A percentile compares a stretch with the other conserved stretches of the same genome.
These are phyloP conservation scores for Stentor coeruleus DNA, from an alignment of 73 alveolate species.

Conservation along the genomic window DNA sequence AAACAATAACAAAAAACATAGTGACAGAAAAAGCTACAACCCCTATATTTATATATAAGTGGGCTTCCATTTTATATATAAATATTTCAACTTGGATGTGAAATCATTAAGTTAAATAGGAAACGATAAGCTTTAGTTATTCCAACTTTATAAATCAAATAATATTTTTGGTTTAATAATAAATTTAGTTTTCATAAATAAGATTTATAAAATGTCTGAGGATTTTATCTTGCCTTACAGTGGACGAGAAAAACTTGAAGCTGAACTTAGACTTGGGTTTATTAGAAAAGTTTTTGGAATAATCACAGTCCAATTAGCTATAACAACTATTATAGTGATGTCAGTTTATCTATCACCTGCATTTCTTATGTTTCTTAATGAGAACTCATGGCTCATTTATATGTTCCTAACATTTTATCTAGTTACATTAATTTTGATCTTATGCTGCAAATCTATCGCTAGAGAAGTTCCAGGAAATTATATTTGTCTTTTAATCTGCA, in stretches of 20 bases:
- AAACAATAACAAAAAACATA: no score
- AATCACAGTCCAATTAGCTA: slow-evolving; percentile 26
- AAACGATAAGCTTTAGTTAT: no score
- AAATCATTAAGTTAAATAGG: no score
- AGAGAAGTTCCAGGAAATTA: slow-evolving; percentile 67
- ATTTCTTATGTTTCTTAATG: background rate
- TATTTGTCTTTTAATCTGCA: slow-evolving; percentile 45
- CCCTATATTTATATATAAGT: no score
- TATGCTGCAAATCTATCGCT: slow-evolving; percentile 48
- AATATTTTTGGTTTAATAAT: no score
- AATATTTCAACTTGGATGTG: no score
- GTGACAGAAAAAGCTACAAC: no score
- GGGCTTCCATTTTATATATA: no score
- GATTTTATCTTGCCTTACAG: no score
- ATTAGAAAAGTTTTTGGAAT: slow-evolving; percentile 41
- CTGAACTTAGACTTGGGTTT: slow-evolving; percentile 29
- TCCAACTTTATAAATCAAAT: no score
- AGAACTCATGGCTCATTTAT: slow-evolving; percentile 16
- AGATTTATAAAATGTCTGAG: no score
- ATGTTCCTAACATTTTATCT: background rate
- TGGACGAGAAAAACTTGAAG: background rate
- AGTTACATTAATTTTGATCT: slow-evolving; percentile 10
- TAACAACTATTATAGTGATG: slow-evolving; percentile 41
- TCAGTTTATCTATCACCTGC: slow-evolving; percentile 15
- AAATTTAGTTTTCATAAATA: no score